phyloP scores from a whole-genome alignment of 139 green algal species.

The Diplosphaera chodatii region DNA sequence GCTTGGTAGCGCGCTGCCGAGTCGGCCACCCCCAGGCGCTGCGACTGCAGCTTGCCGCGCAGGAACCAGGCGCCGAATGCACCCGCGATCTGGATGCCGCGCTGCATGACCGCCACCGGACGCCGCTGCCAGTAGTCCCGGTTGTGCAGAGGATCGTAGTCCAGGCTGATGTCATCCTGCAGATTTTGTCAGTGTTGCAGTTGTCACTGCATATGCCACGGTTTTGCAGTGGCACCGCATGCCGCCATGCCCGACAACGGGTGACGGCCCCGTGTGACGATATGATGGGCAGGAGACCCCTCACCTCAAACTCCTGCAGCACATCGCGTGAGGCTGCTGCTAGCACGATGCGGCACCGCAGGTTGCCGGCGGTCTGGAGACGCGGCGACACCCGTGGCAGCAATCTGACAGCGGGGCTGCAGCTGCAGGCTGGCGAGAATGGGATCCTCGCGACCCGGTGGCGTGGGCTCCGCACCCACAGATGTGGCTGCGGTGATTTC shows the following conservation, averaged over 20 bases:
- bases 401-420: neutral
- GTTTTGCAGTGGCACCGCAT: too few relatives aligned
- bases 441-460: neutral
- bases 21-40: neutral
- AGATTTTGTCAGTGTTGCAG: too few relatives aligned
- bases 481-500: neutral
- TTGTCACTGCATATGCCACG: too few relatives aligned
- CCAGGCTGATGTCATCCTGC: neutral
- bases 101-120: constrained; percentile 50
- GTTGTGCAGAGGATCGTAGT: constrained; percentile 11
- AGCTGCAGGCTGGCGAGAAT: neutral
- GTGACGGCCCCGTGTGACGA: too few relatives aligned
- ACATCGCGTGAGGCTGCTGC: neutral
- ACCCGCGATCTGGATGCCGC: constrained; percentile 38
- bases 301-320: neutral
- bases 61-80: constrained; percentile 13
- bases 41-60: constrained; percentile 8
- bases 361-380: neutral
- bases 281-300: too few relatives aligned
- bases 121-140: constrained; percentile 42
- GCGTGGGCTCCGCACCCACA: too few relatives aligned
- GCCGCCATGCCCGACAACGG: too few relatives aligned
- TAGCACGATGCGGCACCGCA: neutral
- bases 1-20: constrained; percentile 12
- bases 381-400: neutral